These are phyloP conservation scores for Pseudocercospora pini-densiflorae DNA, from an alignment of 2,329 filamentous ascomycete genomes.

Conservation along the genomic window DNA sequence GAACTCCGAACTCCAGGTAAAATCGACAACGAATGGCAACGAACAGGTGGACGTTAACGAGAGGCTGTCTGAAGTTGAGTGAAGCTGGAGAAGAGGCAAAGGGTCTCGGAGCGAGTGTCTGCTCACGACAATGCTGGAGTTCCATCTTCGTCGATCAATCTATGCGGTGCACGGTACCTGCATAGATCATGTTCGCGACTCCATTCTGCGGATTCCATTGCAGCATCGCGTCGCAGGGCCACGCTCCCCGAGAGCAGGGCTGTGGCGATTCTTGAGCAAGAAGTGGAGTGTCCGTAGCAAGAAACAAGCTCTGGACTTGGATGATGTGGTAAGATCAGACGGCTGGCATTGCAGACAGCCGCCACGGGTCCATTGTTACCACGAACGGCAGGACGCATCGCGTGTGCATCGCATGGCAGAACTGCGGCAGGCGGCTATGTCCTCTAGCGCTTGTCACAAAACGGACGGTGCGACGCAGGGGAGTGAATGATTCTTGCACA, in stretches of 20 bases:
- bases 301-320: not conserved
- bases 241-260: not conserved
- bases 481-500: not conserved
- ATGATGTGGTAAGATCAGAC: not conserved
- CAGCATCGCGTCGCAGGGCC: not conserved
- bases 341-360: slow-evolving; percentile 1
- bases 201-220: not conserved
- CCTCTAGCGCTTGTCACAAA: not conserved
- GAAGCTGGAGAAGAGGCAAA: not conserved
- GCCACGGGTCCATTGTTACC: not conserved
- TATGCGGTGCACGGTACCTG: not conserved
- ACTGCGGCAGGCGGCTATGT: not conserved
- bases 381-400: not conserved
- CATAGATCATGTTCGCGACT: slow-evolving; percentile 5
- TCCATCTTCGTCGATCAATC: not conserved
- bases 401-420: not conserved
- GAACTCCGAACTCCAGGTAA: not conserved
- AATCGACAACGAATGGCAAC: not conserved
- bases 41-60: slow-evolving; percentile 2
- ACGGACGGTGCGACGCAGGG: not conserved
- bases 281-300: not conserved
- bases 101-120: not conserved
- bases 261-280: not conserved
- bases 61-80: slow-evolving; percentile 4
- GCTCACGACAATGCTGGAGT: not conserved